Evolutionary conservation across 2,329 filamentous ascomycete species (phyloP).

Genomic region (Trichophyton benhamiae): DNA sequence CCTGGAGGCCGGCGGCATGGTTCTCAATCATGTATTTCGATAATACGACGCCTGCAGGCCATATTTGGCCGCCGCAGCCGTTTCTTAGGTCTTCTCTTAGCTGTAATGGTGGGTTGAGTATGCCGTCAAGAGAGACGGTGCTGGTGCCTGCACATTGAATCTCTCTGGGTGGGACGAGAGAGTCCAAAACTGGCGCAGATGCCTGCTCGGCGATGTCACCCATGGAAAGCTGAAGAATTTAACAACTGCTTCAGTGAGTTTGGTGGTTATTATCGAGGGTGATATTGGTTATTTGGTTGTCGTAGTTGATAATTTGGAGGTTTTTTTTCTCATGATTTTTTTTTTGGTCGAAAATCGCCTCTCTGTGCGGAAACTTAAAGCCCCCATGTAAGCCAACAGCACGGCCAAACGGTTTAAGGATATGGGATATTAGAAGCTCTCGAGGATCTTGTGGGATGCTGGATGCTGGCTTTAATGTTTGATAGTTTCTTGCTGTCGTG

Average conservation of each 20-base stretch:
- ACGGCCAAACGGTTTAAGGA: no score
- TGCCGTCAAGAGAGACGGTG: slow-evolving; percentile 54
- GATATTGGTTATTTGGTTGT: background rate
- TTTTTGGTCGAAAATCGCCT: background rate
- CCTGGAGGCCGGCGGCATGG: slow-evolving; percentile 49
- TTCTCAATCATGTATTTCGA: slow-evolving; percentile 73
- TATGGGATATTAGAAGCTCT: no score
- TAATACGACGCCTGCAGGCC: slow-evolving; percentile 86
- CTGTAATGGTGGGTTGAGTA: slow-evolving; percentile 56
- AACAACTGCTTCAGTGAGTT: background rate
- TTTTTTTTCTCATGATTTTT: background rate
- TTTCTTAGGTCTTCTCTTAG: slow-evolving; percentile 76
- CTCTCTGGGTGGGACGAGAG: slow-evolving; percentile 43
- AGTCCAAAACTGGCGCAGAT: slow-evolving; percentile 24
- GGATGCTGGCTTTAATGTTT: no score
- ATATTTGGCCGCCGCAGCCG: slow-evolving; percentile 86
- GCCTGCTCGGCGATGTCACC: background rate
- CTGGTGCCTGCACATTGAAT: slow-evolving; percentile 43
- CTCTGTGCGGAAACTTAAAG: background rate
- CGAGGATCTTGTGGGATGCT: no score
- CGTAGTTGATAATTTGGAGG: background rate
- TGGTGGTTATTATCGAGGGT: background rate
- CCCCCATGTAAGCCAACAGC: background rate
- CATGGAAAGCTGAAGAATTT: background rate
- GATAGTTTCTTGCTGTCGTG: no score